Conservation (phyloP, 352 stramenopile species). For the Phytopythium kandeliae region DNA sequence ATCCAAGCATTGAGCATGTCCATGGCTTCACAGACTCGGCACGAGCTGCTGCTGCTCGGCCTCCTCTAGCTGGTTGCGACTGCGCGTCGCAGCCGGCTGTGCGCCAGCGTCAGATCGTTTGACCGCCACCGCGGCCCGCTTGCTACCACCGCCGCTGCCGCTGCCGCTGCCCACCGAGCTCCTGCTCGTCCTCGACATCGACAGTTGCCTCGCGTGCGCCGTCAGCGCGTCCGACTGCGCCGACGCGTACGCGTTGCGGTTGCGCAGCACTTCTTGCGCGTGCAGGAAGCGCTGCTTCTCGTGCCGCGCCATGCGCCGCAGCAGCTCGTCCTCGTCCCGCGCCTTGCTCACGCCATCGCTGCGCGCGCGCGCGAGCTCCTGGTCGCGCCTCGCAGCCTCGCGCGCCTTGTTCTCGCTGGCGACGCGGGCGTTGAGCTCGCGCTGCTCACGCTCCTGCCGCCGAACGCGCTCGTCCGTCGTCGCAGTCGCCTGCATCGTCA, state of each 20-base stretch:
- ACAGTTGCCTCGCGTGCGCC: conserved; percentile 20
- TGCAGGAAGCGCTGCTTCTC: conserved; percentile 52
- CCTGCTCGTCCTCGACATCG: neutral
- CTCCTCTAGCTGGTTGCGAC: conserved; percentile 1
- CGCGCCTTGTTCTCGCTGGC: conserved; percentile 18
- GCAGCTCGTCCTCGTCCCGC: conserved; percentile 55
- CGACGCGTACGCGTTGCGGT: conserved; percentile 64
- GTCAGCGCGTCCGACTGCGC: conserved; percentile 33
- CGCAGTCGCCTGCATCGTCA: conserved; percentile 29
- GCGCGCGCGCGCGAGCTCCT: conserved; percentile 21
- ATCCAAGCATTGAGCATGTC: no score
- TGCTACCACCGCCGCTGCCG: no score
- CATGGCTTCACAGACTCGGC: neutral
- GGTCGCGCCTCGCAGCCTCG: conserved; percentile 15
- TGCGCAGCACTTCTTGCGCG: conserved; percentile 49
- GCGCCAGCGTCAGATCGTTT: neutral
- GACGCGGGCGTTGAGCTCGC: conserved; percentile 9
- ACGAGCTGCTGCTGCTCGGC: neutral
- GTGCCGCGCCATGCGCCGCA: conserved; percentile 51
- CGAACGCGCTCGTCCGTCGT: conserved; percentile 46
- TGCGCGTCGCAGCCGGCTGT: neutral
- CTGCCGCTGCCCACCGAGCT: neutral
- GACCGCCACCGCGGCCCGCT: neutral
- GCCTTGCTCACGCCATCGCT: conserved; percentile 27
- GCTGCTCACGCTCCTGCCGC: conserved; percentile 29